phyloP scores from a whole-genome alignment of 192 early-diverging fungal species.

The Coemansia sp. region DNA sequence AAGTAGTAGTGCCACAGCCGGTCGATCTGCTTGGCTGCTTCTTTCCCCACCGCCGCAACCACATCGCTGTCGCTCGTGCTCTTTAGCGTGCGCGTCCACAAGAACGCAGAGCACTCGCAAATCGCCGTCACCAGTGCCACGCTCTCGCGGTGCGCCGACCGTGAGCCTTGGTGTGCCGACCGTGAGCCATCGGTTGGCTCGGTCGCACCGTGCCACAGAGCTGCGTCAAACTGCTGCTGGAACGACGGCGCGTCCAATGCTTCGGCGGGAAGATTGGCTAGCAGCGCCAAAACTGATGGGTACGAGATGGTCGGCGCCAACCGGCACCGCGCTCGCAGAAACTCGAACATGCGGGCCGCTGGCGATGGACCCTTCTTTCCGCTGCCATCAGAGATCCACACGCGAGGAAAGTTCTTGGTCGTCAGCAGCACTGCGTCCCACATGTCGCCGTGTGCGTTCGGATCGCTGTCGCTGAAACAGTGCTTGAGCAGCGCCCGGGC shows the following conservation, averaged over 20 bases:
- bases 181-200: conserved; percentile 7
- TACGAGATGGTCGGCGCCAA: conserved; percentile 67
- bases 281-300: conserved; percentile 73
- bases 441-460: conserved; percentile 68
- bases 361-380: conserved; percentile 47
- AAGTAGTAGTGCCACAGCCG: conserved; percentile 52
- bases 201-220: conserved; percentile 37
- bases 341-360: conserved; percentile 63
- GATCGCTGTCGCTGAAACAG: conserved; percentile 74
- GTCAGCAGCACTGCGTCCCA: conserved; percentile 85
- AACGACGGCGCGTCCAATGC: conserved; percentile 33
- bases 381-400: conserved; percentile 44
- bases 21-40: conserved; percentile 35
- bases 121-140: conserved; percentile 39
- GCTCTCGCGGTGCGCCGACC: conserved; percentile 15
- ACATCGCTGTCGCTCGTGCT: neutral
- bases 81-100: conserved; percentile 42
- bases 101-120: conserved; percentile 47
- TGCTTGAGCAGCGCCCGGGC: conserved; percentile 58
- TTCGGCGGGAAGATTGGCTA: conserved; percentile 60
- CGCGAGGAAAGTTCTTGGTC: conserved; percentile 66
- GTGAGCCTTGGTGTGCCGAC: neutral
- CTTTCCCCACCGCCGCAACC: conserved; percentile 22
- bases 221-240: conserved; percentile 21
- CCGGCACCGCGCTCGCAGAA: conserved; percentile 62